phyloP scores from a whole-genome alignment of 306 rosid genomes.

The Cajanus cajan region DNA sequence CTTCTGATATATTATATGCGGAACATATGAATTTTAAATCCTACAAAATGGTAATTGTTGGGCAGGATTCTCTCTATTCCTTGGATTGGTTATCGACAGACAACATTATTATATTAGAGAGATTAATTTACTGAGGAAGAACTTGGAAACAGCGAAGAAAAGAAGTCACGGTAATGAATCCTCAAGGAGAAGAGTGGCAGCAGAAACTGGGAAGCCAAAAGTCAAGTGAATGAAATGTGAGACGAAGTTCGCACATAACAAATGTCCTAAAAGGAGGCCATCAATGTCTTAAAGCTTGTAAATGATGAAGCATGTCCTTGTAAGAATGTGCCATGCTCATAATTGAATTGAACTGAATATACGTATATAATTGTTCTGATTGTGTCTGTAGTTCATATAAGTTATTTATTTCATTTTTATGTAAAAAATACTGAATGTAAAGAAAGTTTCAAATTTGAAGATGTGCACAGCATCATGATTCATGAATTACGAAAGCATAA shows the following conservation, averaged over 20 bases:
- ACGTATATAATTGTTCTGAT: background rate
- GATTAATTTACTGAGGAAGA: slow-evolving; percentile 47
- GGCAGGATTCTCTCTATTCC: slow-evolving; percentile 64
- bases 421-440: background rate
- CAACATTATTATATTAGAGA: slow-evolving; percentile 57
- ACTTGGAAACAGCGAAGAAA: slow-evolving; percentile 30
- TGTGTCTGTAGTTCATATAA: background rate
- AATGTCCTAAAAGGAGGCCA: background rate
- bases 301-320: background rate
- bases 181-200: background rate
- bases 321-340: background rate
- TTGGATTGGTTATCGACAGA: slow-evolving; percentile 66
- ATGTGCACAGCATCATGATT: background rate
- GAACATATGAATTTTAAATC: background rate
- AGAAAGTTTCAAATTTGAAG: background rate
- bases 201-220: slow-evolving; percentile 18
- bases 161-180: background rate
- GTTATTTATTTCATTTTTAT: background rate
- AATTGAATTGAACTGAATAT: background rate
- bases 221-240: background rate
- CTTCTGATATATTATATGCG: background rate
- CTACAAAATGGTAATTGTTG: background rate
- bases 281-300: slow-evolving; percentile 9
- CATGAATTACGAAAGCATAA: background rate
- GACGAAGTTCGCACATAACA: background rate